phyloP scores from a whole-genome alignment of 2,329 filamentous ascomycete species.

The Claviceps fusiformis region DNA sequence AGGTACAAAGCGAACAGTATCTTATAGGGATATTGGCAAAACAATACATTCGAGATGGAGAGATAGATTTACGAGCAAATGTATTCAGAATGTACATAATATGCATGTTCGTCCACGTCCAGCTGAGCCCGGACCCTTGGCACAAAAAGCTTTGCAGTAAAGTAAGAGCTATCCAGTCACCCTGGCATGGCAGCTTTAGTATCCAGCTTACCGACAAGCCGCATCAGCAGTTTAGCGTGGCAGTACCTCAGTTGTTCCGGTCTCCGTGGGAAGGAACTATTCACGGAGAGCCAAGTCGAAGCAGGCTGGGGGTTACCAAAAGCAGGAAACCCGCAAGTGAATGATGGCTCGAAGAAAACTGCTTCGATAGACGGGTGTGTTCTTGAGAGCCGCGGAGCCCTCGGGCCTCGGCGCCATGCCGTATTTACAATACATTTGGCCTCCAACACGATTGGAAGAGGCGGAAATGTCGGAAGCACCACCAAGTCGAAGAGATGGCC shows the following conservation, averaged over 20 bases:
- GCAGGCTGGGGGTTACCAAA: neutral
- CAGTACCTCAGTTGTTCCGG: neutral
- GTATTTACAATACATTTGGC: neutral
- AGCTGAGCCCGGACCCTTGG: neutral
- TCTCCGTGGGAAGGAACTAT: neutral
- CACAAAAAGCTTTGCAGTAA: neutral
- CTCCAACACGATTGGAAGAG: neutral
- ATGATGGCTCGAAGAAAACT: neutral
- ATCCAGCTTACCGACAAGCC: neutral
- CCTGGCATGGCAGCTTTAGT: neutral
- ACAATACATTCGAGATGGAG: neutral
- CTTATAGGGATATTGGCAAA: neutral
- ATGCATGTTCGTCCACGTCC: too few relatives aligned
- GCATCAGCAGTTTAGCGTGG: neutral
- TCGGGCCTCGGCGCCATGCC: neutral
- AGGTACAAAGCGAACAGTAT: neutral
- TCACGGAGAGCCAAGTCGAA: neutral
- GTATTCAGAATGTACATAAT: neutral
- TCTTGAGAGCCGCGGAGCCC: too few relatives aligned
- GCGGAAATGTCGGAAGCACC: constrained; percentile 18
- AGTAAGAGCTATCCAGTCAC: neutral
- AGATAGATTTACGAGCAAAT: neutral
- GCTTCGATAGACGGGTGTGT: neutral
- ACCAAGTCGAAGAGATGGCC: constrained; percentile 13
- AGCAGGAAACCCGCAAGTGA: neutral